Base-by-base conservation (phyloP, 2,329 filamentous ascomycete species). In the Venturia carpophila region DNA sequence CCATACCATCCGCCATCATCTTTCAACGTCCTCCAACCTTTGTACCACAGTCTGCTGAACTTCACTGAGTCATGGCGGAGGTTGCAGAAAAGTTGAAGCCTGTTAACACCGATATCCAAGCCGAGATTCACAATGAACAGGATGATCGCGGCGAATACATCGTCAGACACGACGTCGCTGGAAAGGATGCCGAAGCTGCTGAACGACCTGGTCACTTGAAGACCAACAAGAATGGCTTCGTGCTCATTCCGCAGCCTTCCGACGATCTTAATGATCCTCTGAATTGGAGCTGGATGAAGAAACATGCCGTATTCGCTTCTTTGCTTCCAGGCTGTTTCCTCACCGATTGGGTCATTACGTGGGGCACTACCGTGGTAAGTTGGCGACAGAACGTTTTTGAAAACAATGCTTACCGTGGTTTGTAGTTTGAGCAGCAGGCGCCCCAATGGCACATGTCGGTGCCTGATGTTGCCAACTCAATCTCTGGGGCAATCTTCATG, bases 281-380 rank as follows among this genome's bases (percentile, higher is more conserved):
- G 15, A 75, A 74, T 60, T 75, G 74, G 73, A 70, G 69, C 6
- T 70, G 67, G 68, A 56, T 27, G 4, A 70, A 71, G 67, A 73
- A 73, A 52, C 69, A 72, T 60, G 21, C 66, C 10, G 65, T 73
- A 5, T 65, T 72, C 3, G 55, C 69, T 11, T 67, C 69, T 21
- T 42, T 72, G 34, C n/a, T 69, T 67, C 64, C 66, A 9, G 67
- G 68, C 27, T 67, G 69, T 66, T 64, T 71, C 61, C 65, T 71
- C 56, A 67, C 67, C 17, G 67, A 70, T 64, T 67, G 69, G 43
- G 68, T 70, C 10, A 62, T 69, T 34, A 70, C 70, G 5, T 70
- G 70, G 60, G 66, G 69, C 3, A 66, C 67, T 2, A 34, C 30
- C 15, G 27, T 56, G 30, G 52, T 56, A 37, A n/a, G 52, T 56